phyloP scores from a whole-genome alignment of 805 yeast genomes.

The Yarrowia divulgata region DNA sequence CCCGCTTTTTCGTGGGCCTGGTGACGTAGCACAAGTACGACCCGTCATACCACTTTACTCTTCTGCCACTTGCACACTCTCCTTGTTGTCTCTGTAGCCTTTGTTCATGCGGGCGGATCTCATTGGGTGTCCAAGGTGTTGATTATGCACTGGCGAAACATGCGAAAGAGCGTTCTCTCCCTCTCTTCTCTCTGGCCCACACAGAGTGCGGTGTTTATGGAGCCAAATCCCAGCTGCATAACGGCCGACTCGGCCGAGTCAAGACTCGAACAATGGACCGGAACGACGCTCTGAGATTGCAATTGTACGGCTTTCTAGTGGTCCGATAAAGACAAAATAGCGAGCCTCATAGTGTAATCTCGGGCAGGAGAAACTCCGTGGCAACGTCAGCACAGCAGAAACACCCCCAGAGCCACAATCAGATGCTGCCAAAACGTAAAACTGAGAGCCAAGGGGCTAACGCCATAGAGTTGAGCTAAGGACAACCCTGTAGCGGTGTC shows the following conservation, averaged over 20 bases:
- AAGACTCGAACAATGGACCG: too few relatives aligned
- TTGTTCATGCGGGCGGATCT: conserved; percentile 36
- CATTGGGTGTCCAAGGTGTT: conserved; percentile 21
- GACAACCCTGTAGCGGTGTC: background rate
- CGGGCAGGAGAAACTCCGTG: background rate
- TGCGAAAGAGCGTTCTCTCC: background rate
- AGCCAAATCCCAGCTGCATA: conserved; percentile 15
- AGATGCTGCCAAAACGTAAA: background rate
- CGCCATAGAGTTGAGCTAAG: conserved; percentile 1
- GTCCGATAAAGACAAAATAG: background rate
- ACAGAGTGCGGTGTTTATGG: conserved; percentile 1
- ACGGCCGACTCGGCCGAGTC: conserved; percentile 36
- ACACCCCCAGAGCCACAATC: background rate
- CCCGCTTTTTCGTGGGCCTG: background rate
- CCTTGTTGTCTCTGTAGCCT: background rate
- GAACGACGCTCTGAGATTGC: too few relatives aligned
- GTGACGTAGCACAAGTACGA: too few relatives aligned
- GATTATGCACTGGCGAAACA: conserved; percentile 34
- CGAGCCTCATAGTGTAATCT: background rate
- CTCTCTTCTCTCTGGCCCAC: background rate
- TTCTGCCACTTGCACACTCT: too few relatives aligned
- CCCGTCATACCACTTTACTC: too few relatives aligned
- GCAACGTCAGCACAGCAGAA: too few relatives aligned
- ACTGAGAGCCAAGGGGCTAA: conserved; percentile 11
- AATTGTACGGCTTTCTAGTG: background rate